Conservation (phyloP, 768 basidiomycete genomes). For the Omphalotus guepiniiformis region DNA sequence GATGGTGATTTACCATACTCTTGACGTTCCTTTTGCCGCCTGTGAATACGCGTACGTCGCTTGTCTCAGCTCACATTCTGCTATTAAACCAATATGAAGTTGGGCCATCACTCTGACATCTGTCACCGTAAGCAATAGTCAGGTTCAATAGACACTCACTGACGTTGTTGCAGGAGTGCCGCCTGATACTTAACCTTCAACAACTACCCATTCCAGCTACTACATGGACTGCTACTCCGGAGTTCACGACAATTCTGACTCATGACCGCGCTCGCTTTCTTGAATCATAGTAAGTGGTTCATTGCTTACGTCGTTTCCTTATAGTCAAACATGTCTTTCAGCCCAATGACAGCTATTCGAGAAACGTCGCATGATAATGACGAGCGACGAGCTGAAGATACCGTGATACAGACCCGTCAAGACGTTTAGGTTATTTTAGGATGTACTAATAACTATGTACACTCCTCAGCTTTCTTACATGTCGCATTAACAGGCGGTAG, state of each 20-base stretch:
- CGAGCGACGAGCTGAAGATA: slow-evolving; percentile 1
- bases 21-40: slow-evolving; percentile 4
- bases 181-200: slow-evolving; percentile 16
- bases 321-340: background rate
- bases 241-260: slow-evolving; percentile 12
- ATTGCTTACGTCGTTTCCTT: background rate
- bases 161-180: slow-evolving; percentile 7
- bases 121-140: slow-evolving; percentile 6
- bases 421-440: no score
- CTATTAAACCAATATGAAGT: background rate
- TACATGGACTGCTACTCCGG: slow-evolving; percentile 1
- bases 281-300: background rate
- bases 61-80: background rate
- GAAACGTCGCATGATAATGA: background rate
- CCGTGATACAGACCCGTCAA: no score
- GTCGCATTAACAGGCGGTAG: no score
- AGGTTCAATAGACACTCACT: background rate
- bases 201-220: slow-evolving; percentile 4
- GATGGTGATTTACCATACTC: slow-evolving; percentile 9
- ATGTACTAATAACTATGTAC: no score
- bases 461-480: no score
- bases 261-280: background rate
- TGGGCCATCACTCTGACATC: slow-evolving; percentile 11
- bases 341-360: background rate
- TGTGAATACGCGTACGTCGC: slow-evolving; percentile 10